Evolutionary conservation across 2,329 filamentous ascomycete species (phyloP), one percentile per base, ranked within the genome.

Genomic region (Byssoonygena ceratinophila): DNA sequence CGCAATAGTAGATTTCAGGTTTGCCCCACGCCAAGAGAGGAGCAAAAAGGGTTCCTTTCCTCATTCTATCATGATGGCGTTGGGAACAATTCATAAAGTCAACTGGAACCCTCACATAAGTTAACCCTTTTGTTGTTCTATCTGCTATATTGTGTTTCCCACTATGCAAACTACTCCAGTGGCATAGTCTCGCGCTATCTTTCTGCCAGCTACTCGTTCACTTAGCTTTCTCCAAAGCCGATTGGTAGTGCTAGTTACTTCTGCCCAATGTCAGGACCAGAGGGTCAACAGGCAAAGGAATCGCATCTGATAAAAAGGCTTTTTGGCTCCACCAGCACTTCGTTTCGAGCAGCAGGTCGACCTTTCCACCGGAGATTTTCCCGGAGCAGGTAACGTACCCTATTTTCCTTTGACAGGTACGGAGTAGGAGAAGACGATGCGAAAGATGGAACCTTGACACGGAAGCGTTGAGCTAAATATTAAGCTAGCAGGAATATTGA

Each of bases 1-100:
- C 37, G 37, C 39, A 9, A 16, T 8, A 34, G 29, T 44, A 45
- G 12, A 36, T 51, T n/a, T 51, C 39, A 25, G 14, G n/a, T 52
- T 52, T 43, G 50, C 50, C 50, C 43, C 50, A 36, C 36, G 50
- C 50, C 43, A 52, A 52, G 43, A n/a, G 50, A 32, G 36, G 20
- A 52, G 40, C 29, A 51, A 44, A n/a, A 43, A 25, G 25, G 16
- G 2, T 29, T 27, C 27, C 39, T 23, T 36, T 37, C 31, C 14
- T 12, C 37, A 36, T 14, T 23, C 29, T 32, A 14, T 46, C 41
- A 23, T 6, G 31, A 52, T 52, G 50, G 41, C 43, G n/a, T 29
- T 9, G 6, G n/a, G 23, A 23, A 46, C 16, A 32, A 16, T 52
- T 52, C 50, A 46, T 52, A 52, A 52, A 52, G 32, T 32, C 50